phyloP scores from a whole-genome alignment of 1,284 basidiomycete genomes.

The Rhodotorula mucilaginosa region DNA sequence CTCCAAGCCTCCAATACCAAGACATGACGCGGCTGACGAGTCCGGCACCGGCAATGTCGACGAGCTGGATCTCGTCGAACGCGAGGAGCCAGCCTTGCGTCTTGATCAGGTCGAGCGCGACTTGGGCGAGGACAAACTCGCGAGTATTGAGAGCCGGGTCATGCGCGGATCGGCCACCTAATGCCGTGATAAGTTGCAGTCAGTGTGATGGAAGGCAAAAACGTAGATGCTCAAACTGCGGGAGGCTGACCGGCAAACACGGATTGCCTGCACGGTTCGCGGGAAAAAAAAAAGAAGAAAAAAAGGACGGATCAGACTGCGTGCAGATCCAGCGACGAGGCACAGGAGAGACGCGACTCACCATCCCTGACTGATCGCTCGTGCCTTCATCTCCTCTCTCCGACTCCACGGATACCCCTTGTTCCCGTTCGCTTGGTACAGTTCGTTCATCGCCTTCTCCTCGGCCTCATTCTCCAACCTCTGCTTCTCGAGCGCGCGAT shows the following conservation, averaged over 20 bases:
- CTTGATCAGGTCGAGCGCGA: constrained; percentile 57
- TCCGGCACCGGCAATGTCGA: constrained; percentile 57
- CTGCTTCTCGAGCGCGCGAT: constrained; percentile 42
- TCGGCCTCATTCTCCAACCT: constrained; percentile 51
- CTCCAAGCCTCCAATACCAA: constrained; percentile 73
- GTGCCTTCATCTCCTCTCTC: constrained; percentile 43
- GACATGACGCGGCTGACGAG: constrained; percentile 67
- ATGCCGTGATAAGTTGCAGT: constrained; percentile 35
- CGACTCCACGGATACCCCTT: constrained; percentile 44
- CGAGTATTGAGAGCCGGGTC: constrained; percentile 52
- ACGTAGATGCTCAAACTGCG: constrained; percentile 2
- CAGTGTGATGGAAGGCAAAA: not conserved
- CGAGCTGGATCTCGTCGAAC: constrained; percentile 69
- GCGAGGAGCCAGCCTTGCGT: constrained; percentile 60
- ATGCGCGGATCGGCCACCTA: constrained; percentile 50
- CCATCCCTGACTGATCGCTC: constrained; percentile 44
- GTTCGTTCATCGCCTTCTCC: constrained; percentile 44
- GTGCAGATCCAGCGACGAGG: not conserved
- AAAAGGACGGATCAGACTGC: too few relatives aligned
- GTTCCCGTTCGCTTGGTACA: constrained; percentile 18
- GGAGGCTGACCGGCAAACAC: constrained; percentile 8
- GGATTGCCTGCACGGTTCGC: constrained; percentile 4
- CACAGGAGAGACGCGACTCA: not conserved
- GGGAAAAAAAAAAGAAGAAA: too few relatives aligned
- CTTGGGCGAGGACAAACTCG: constrained; percentile 48